These are phyloP conservation scores for Cytospora chrysosperma DNA, from an alignment of 2,329 filamentous ascomycete genomes.

Conservation along the genomic window DNA sequence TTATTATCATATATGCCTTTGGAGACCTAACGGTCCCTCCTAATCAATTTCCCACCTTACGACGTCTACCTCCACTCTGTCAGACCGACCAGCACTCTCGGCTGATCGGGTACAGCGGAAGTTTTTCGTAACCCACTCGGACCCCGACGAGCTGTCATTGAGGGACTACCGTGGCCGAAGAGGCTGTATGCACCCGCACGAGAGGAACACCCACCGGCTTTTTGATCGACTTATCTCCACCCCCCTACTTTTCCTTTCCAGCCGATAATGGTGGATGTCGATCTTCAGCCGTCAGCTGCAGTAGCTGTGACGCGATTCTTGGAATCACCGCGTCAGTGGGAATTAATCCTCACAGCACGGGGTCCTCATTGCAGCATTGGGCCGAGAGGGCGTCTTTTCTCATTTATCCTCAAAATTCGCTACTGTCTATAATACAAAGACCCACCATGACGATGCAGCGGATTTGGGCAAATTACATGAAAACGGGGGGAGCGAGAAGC, in stretches of 20 bases:
- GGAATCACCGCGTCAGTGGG: neutral
- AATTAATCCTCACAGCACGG: neutral
- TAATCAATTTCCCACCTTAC: slow-evolving; percentile 24
- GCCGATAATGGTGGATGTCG: neutral
- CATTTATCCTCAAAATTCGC: neutral
- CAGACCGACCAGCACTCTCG: neutral
- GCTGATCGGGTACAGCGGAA: slow-evolving; percentile 3
- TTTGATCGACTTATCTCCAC: neutral
- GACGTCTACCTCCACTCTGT: slow-evolving; percentile 15
- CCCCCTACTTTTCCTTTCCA: neutral
- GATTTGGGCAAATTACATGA: neutral
- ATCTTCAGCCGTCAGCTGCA: neutral
- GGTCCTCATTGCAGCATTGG: neutral
- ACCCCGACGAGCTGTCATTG: neutral
- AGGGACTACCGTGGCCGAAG: neutral
- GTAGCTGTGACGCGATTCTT: neutral
- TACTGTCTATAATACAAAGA: slow-evolving; percentile 1
- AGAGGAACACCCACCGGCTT: neutral
- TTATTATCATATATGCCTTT: slow-evolving; percentile 25
- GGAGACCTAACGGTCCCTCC: slow-evolving; percentile 23
- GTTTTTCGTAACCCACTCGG: neutral
- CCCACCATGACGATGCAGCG: neutral
- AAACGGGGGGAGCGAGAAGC: slow-evolving; percentile 2
- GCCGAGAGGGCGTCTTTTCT: neutral
- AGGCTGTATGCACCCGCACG: neutral